Evolutionary conservation across 371 early-diverging fungal genomes (phyloP).

Genomic region (Blakeslea trispora): DNA sequence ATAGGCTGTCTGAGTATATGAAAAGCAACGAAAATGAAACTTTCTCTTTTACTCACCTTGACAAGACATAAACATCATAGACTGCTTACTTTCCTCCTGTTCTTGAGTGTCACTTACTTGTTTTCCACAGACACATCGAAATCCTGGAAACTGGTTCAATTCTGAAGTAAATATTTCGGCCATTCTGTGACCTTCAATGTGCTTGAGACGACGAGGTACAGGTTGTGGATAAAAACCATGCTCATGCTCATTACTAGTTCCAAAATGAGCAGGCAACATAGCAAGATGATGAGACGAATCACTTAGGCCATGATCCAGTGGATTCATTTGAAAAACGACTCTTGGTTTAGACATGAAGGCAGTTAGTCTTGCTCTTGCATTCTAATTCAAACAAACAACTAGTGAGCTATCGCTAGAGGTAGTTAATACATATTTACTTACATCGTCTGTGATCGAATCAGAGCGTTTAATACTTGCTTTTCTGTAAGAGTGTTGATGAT

Average conservation of each 20-base stretch:
- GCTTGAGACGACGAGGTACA: slow-evolving; percentile 33
- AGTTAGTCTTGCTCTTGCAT: slow-evolving; percentile 27
- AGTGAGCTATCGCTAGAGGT: not conserved
- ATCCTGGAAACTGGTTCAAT: slow-evolving; percentile 34
- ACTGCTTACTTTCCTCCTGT: slow-evolving; percentile 7
- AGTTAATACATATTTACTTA: slow-evolving; percentile 3
- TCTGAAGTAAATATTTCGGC: slow-evolving; percentile 41
- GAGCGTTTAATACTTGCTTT: slow-evolving; percentile 19
- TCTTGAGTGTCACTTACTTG: slow-evolving; percentile 27
- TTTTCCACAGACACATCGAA: slow-evolving; percentile 49
- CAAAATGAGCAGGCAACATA: slow-evolving; percentile 5
- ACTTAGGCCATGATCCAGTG: not conserved
- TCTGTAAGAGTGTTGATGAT: slow-evolving; percentile 18
- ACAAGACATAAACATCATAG: slow-evolving; percentile 41
- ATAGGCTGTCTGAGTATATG: not conserved
- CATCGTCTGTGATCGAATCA: slow-evolving; percentile 20
- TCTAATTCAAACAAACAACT: slow-evolving; percentile 6
- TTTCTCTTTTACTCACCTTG: slow-evolving; percentile 33
- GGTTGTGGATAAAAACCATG: slow-evolving; percentile 20
- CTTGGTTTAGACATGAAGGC: slow-evolving; percentile 45
- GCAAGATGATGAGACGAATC: slow-evolving; percentile 5
- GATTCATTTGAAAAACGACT: slow-evolving; percentile 33
- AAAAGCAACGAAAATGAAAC: too few relatives aligned
- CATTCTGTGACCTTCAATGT: slow-evolving; percentile 53
- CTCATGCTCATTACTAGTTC: slow-evolving; percentile 14